Evolutionary conservation across 2,329 filamentous ascomycete species (phyloP).

Genomic region (Colletotrichum higginsianum): DNA sequence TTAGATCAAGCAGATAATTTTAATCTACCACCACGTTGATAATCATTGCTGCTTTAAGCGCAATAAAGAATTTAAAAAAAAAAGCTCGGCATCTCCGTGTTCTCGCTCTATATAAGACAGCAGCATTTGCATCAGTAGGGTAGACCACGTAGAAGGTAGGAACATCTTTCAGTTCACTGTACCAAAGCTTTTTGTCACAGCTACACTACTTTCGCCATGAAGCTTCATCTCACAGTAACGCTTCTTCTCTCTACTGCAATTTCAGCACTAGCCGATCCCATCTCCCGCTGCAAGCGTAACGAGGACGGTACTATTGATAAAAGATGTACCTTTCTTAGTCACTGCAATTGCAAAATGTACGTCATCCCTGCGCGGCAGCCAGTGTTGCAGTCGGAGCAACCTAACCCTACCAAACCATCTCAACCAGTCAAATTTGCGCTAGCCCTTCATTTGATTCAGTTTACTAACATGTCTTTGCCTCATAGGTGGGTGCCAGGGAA

Average conservation of each 20-base stretch:
- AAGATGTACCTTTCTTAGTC: background rate
- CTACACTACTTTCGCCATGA: background rate
- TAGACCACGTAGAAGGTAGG: background rate
- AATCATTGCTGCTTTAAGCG: background rate
- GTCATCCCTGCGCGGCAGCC: background rate
- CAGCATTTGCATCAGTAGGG: background rate
- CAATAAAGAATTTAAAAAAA: background rate
- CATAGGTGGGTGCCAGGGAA: background rate
- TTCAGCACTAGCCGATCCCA: background rate
- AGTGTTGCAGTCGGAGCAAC: too few species aligned
- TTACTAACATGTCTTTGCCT: background rate
- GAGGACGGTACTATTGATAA: background rate
- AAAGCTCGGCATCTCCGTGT: background rate
- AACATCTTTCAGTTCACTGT: background rate
- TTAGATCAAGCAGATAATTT: too few species aligned
- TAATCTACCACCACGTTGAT: too few species aligned
- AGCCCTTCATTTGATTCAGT: background rate
- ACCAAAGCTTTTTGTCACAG: background rate
- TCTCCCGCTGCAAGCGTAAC: background rate
- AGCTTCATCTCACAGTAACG: background rate
- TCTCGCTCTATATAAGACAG: background rate
- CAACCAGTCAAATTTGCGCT: too few species aligned
- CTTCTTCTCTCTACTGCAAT: background rate
- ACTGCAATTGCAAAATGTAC: constrained; percentile 8
- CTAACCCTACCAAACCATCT: too few species aligned